These are phyloP conservation scores for Gaeumannomyces tritici DNA, from an alignment of 2,329 filamentous ascomycete species.

Conservation along the genomic window DNA sequence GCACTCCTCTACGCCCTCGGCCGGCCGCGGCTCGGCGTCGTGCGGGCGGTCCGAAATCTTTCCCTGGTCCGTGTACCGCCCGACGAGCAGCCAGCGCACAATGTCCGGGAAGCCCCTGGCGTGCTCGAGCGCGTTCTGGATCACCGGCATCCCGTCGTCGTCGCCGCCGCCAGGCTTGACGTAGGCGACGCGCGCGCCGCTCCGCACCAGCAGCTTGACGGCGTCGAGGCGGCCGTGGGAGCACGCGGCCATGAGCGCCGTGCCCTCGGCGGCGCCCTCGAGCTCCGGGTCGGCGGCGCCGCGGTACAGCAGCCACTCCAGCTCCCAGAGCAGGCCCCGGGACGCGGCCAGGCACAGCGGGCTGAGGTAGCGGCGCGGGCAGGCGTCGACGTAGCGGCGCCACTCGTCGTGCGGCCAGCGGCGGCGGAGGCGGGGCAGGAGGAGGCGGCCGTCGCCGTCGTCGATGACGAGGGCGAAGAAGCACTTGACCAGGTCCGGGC, in stretches of 20 bases:
- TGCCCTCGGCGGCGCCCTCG: constrained; percentile 8
- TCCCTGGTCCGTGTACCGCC: constrained; percentile 1
- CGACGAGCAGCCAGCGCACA: constrained; percentile 10
- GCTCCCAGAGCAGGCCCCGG: background rate
- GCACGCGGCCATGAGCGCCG: constrained; percentile 11
- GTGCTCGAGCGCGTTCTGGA: constrained; percentile 5
- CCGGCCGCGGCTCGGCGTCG: background rate
- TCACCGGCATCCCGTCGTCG: background rate
- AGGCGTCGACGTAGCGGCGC: background rate
- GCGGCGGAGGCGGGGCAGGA: background rate
- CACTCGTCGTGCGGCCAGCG: constrained; percentile 4
- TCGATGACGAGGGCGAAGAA: background rate
- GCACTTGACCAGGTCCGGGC: constrained; percentile 1
- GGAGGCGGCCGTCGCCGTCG: background rate
- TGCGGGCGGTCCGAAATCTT: background rate
- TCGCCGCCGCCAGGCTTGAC: background rate
- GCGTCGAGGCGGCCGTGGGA: constrained; percentile 1
- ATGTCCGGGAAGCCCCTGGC: constrained; percentile 7
- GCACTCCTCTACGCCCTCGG: too few species aligned
- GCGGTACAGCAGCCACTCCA: constrained; percentile 3
- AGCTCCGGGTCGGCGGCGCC: constrained; percentile 7
- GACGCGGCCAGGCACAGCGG: constrained; percentile 7
- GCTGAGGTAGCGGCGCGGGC: background rate
- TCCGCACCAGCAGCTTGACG: constrained; percentile 6
- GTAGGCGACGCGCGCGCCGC: constrained; percentile 7